Evolutionary conservation across 768 basidiomycete species (phyloP).

Genomic region (Naematelia aurantialba): DNA sequence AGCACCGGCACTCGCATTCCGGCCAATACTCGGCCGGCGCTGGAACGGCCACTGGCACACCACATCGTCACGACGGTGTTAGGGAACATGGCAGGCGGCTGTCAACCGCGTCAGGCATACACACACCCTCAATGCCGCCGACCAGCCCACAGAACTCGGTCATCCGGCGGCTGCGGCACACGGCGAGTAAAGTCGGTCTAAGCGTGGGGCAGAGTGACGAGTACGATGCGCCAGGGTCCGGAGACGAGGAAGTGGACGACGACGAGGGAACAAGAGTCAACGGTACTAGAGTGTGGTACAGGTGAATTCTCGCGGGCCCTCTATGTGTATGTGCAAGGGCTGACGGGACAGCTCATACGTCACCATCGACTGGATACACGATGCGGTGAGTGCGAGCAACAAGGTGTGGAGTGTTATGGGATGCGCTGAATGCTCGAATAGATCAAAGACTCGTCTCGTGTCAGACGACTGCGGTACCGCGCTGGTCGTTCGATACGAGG

Average conservation of each 20-base stretch:
- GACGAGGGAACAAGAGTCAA: conserved; percentile 64
- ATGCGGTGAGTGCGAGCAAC: conserved; percentile 56
- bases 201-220: conserved; percentile 26
- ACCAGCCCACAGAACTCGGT: conserved; percentile 26
- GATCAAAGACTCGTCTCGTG: conserved; percentile 86
- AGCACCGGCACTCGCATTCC: conserved; percentile 6
- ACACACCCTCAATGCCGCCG: conserved; percentile 6
- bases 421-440: conserved; percentile 27
- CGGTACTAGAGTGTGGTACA: conserved; percentile 60
- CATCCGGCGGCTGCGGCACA: conserved; percentile 26
- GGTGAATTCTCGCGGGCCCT: conserved; percentile 24
- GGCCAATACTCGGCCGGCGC: background rate
- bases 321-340: background rate
- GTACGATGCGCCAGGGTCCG: conserved; percentile 23
- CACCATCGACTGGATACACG: conserved; percentile 94
- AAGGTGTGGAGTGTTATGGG: conserved; percentile 1
- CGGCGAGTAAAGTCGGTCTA: conserved; percentile 36
- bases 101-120: conserved; percentile 5
- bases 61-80: background rate
- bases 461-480: conserved; percentile 63
- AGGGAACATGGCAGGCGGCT: background rate
- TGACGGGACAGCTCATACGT: conserved; percentile 58
- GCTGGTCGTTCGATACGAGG: conserved; percentile 61
- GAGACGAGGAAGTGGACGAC: conserved; percentile 34
- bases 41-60: background rate